Evolutionary conservation across 345 rosid species (phyloP), one percentile per base, ranked within the genome.

Genomic region (Gossypium australe): DNA sequence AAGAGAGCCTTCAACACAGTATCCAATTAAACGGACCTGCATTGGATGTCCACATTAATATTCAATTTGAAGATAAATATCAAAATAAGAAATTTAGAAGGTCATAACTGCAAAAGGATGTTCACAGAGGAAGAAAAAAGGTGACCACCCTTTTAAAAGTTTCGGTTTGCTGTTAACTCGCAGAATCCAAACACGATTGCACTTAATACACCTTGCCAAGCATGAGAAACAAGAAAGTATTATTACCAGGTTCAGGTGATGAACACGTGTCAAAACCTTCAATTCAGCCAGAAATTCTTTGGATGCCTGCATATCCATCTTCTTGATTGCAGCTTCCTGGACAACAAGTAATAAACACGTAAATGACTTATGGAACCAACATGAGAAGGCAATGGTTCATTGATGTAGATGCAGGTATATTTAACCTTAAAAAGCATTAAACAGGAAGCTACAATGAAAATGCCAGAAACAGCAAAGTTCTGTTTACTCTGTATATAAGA

Each of bases 261-360:
- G 99, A 71, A 96, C 97, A 73, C 85, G 88, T 0, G 99, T 91
- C 73, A 93, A 77, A 81, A 96, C 99, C 80, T 91, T 91, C 74
- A 96, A 80, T 77, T 93, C 99, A 20, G 97, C 97, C 27, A 90
- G 88, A 83, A 93, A 93, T 84, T 96, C 97, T 83, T 84, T 90
- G 0, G 98, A 84, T 65, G 94, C 97, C 84, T 91, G 92, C 99
- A 96, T 92, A 65, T 95, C 94, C 99, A 95, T 95, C 86, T 91
- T 95, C 87, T 95, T 95, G 81, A 95, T 93, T 44, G 99, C 98
- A 81, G 97, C 94, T 93, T 85, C 92, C 99, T 95, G 84, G 80
- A 81, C 14, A 41, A 49, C 20, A 48, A 53, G 57, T 63, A 72
- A 74, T 2, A 45, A 52, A 53, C 49, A 55, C 4, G 25, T 5